A percentile compares a stretch with the other conserved stretches of the same genome.
phyloP scores from a whole-genome alignment of 192 early-diverging fungal species.

The Coemansia sp. region DNA sequence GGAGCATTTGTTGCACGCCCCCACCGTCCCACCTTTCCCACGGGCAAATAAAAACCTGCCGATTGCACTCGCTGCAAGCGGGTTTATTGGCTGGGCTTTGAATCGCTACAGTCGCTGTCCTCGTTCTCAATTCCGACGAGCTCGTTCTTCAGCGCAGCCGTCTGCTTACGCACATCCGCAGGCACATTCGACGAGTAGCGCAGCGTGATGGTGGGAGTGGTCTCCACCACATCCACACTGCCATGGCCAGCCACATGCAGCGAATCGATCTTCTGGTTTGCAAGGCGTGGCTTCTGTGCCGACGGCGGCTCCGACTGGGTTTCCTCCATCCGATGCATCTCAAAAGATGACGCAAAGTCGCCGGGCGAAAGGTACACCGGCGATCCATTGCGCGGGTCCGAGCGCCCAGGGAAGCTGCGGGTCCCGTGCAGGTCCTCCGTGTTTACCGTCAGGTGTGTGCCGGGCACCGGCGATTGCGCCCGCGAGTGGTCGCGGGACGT shows the following conservation, averaged over 20 bases:
- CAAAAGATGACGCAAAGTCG: slow-evolving; percentile 46
- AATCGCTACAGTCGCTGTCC: slow-evolving; percentile 20
- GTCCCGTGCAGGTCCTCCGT: neutral
- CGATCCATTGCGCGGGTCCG: slow-evolving; percentile 48
- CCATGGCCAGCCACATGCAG: slow-evolving; percentile 48
- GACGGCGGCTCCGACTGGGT: slow-evolving; percentile 7
- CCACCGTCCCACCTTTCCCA: no score
- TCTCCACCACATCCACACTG: slow-evolving; percentile 46
- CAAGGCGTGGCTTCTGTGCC: slow-evolving; percentile 31
- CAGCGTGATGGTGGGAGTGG: slow-evolving; percentile 46
- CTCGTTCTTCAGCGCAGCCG: slow-evolving; percentile 50
- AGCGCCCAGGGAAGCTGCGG: slow-evolving; percentile 28
- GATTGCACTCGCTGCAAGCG: no score
- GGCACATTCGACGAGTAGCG: slow-evolving; percentile 50
- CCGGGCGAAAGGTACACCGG: slow-evolving; percentile 47
- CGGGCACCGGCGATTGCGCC: slow-evolving; percentile 13
- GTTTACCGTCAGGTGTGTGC: neutral
- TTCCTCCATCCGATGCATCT: slow-evolving; percentile 24
- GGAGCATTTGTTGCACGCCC: no score
- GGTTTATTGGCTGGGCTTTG: neutral
- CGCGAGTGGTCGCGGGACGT: slow-evolving; percentile 40
- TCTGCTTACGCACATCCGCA: slow-evolving; percentile 43
- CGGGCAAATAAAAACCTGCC: no score
- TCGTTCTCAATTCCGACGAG: slow-evolving; percentile 47
- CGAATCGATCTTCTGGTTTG: slow-evolving; percentile 46